Percentiles rank a stretch among this genome's conserved stretches.
phyloP scores from a whole-genome alignment of 331 rosid genomes.

The Prunus yedoensis region DNA sequence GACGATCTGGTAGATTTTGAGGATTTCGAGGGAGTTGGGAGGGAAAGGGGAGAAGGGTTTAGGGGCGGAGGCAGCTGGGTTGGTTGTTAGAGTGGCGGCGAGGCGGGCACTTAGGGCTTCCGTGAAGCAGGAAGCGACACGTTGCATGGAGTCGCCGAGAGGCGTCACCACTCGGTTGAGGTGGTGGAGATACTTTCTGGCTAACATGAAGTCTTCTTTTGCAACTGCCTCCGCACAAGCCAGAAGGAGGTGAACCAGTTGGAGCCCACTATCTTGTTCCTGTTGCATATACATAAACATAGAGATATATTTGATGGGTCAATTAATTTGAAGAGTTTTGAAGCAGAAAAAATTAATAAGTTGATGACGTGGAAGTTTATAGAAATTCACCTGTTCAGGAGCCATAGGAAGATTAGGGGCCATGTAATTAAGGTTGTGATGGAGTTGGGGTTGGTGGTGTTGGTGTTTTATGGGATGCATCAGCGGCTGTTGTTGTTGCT shows the following conservation, averaged over 20 bases:
- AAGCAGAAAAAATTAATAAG: too few species aligned
- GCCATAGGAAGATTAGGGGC: slow-evolving; percentile 49
- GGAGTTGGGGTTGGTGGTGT: slow-evolving; percentile 15
- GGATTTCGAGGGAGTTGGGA: slow-evolving; percentile 68
- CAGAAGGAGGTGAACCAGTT: slow-evolving; percentile 85
- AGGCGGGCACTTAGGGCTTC: slow-evolving; percentile 77
- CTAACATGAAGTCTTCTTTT: slow-evolving; percentile 84
- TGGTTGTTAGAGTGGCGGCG: slow-evolving; percentile 54
- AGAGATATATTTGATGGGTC: too few species aligned
- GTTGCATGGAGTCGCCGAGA: slow-evolving; percentile 87
- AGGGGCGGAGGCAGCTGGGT: slow-evolving; percentile 8
- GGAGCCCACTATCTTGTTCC: slow-evolving; percentile 96
- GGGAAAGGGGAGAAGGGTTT: slow-evolving; percentile 48
- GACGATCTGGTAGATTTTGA: slow-evolving; percentile 79
- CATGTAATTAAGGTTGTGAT: slow-evolving; percentile 38
- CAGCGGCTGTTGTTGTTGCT: slow-evolving; percentile 33
- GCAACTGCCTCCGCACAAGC: slow-evolving; percentile 94
- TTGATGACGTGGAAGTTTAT: too few species aligned
- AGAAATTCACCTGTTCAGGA: slow-evolving; percentile 48
- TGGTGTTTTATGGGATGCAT: slow-evolving; percentile 25
- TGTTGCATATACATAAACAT: slow-evolving; percentile 2
- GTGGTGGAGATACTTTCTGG: slow-evolving; percentile 75
- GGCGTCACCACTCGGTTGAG: slow-evolving; percentile 72
- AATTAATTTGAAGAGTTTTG: too few species aligned
- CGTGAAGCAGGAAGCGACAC: slow-evolving; percentile 81